Base-by-base conservation (phyloP, 1,284 basidiomycete species). In the Earliella scabrosa region DNA sequence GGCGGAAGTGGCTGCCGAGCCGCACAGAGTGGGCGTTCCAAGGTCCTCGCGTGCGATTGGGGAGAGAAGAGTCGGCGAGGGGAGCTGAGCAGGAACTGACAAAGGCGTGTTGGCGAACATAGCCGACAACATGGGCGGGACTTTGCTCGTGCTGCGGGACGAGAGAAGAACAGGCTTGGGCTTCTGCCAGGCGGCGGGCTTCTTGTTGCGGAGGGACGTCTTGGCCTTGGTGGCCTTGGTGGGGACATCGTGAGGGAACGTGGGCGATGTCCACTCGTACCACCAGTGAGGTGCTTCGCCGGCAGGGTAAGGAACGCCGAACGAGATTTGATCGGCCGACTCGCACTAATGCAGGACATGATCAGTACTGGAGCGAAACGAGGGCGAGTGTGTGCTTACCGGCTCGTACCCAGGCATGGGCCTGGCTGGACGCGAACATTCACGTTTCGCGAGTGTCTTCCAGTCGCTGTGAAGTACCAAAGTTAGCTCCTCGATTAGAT, bases 221-320 rank as follows among this genome's bases (percentile, higher is more conserved):
- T 45, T 55, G n/a, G n/a, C n/a, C n/a, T n/a, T n/a, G n/a, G n/a
- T n/a, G n/a, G n/a, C n/a, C 29, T 31, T 6, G 13, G 48, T 26
- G 48, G 34, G 39, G 21, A 32, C 41, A 34, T 35, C 16, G n/a
- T 32, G 16, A 34, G 24, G 52, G 20, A 60, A 45, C 4, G 20
- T 45, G n/a, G 59, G 52, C 5, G 54, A 60, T 14, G 45, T 24
- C 52, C 52, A 60, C 14, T 54, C 39, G 49, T 48, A 60, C 59
- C 59, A 60, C 35, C 44, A 53, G 27, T 60, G 52, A 6, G 55
- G 54, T 14, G 40, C 40, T 16, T 50, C 40, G 14, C 49, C 54
- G 9, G 50, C 54, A 13, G n/a, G 29, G 43, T 54, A 57, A 5
- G 51, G 48, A 13, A 52, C 49, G 8, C 54, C 54, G 29, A 60